These are phyloP conservation scores for Rhodotorula sphaerocarpa DNA, from an alignment of 768 basidiomycete genomes.

Conservation along the genomic window DNA sequence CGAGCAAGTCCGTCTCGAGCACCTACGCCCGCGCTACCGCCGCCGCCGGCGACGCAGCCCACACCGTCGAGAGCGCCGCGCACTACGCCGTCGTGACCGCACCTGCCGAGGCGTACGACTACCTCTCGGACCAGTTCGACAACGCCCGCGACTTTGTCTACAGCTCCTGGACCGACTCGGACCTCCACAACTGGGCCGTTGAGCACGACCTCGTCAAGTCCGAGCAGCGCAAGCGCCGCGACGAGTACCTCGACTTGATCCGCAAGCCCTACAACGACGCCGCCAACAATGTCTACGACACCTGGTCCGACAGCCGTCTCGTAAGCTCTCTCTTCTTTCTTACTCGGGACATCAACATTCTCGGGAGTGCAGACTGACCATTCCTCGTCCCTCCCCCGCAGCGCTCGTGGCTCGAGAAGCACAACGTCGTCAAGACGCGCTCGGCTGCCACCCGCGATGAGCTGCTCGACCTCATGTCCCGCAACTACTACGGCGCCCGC, in stretches of 20 bases:
- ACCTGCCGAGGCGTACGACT: constrained; percentile 34
- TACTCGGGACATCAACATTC: background rate
- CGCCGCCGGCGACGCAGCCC: constrained; percentile 40
- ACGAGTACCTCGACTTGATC: constrained; percentile 64
- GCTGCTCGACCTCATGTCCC: constrained; percentile 60
- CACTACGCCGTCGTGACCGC: constrained; percentile 36
- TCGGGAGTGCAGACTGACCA: constrained; percentile 2
- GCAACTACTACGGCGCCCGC: constrained; percentile 60
- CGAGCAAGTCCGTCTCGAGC: constrained; percentile 41
- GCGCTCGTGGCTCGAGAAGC: constrained; percentile 75
- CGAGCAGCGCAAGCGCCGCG: constrained; percentile 52
- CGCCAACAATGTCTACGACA: constrained; percentile 62
- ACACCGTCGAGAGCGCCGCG: constrained; percentile 18
- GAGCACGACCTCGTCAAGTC: constrained; percentile 64
- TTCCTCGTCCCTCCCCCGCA: constrained; percentile 41
- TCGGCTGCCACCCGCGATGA: constrained; percentile 56
- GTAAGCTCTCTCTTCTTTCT: constrained; percentile 46
- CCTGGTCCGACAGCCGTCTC: constrained; percentile 79
- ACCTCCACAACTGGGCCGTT: constrained; percentile 63
- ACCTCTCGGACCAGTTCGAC: constrained; percentile 22
- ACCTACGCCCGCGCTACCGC: constrained; percentile 38
- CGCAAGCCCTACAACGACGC: constrained; percentile 58
- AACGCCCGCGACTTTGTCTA: constrained; percentile 78
- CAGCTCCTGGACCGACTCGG: constrained; percentile 59
- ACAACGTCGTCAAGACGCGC: constrained; percentile 61